Evolutionary conservation across 345 rosid species (phyloP).

Genomic region (Eucalyptus tenuipes): DNA sequence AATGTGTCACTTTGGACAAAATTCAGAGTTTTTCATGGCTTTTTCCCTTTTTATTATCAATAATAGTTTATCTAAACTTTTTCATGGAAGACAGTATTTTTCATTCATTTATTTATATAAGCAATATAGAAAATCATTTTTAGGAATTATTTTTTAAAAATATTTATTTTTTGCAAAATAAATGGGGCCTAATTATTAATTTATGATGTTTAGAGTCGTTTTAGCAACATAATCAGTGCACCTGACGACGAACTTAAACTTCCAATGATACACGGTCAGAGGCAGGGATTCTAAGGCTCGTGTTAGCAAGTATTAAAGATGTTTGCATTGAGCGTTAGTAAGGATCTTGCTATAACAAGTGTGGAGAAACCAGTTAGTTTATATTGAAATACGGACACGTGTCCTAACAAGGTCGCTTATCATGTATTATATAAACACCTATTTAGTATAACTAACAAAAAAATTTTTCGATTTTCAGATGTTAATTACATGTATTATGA

Average conservation of each 20-base stretch:
- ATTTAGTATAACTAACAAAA: not conserved
- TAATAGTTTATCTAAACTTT: rapidly evolving
- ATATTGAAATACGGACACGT: not conserved
- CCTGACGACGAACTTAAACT: not conserved
- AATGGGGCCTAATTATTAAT: not conserved
- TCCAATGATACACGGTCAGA: not conserved
- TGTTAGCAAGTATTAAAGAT: not conserved
- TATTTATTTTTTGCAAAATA: too few species aligned
- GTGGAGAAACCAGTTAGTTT: not conserved
- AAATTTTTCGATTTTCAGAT: not conserved
- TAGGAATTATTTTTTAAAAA: too few species aligned
- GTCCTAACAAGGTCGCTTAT: not conserved
- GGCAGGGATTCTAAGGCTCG: not conserved
- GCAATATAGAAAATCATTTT: rapidly evolving
- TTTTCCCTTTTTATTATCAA: rapidly evolving
- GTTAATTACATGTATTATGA: not conserved
- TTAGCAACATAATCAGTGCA: not conserved
- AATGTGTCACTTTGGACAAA: too few species aligned
- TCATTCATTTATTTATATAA: too few species aligned
- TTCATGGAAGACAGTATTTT: rapidly evolving
- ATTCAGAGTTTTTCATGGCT: too few species aligned
- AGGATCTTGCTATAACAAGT: not conserved
- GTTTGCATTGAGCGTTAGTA: not conserved
- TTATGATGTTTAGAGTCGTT: not conserved
- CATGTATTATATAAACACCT: not conserved